Conservation (phyloP, 2,329 filamentous ascomycete genomes). For the Apiospora rasikravindrae region DNA sequence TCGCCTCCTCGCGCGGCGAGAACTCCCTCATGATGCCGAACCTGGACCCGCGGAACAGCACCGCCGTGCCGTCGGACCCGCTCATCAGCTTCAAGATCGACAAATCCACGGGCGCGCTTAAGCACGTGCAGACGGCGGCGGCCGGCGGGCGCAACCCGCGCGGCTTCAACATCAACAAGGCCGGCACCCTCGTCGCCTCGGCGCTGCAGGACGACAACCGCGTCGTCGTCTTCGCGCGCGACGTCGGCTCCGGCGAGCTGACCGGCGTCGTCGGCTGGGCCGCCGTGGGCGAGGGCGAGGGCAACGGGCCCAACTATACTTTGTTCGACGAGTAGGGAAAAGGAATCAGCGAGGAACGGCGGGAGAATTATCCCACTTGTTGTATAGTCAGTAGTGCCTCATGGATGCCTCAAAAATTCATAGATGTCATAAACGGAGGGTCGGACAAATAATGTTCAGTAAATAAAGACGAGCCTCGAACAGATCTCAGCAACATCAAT, state of each 20-base stretch:
- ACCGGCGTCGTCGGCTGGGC: slow-evolving; percentile 49
- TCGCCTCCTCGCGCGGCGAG: slow-evolving; percentile 72
- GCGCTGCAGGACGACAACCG: slow-evolving; percentile 66
- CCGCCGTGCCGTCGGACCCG: slow-evolving; percentile 62
- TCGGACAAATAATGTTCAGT: background rate
- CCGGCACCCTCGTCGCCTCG: slow-evolving; percentile 68
- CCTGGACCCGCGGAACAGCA: slow-evolving; percentile 49
- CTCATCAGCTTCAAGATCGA: slow-evolving; percentile 67
- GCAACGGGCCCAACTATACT: slow-evolving; percentile 46
- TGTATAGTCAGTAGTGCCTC: background rate
- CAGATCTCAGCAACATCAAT: background rate
- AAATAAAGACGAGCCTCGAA: background rate
- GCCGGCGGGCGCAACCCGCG: slow-evolving; percentile 70
- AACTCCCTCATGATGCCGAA: slow-evolving; percentile 55
- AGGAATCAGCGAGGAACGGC: no score
- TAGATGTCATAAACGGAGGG: background rate
- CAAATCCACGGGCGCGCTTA: slow-evolving; percentile 57
- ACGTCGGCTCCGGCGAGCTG: slow-evolving; percentile 64
- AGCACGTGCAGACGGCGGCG: slow-evolving; percentile 61
- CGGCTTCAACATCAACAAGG: slow-evolving; percentile 70
- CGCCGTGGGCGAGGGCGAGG: slow-evolving; percentile 45
- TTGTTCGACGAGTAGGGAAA: slow-evolving; percentile 49
- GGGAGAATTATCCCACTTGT: background rate
- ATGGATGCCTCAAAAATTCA: background rate
- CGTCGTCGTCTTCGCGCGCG: slow-evolving; percentile 65